Percentiles rank a stretch among this genome's conserved stretches.
These are phyloP conservation scores for Neofusicoccum sp. DNA, from an alignment of 2,329 filamentous ascomycete species.

Conservation along the genomic window DNA sequence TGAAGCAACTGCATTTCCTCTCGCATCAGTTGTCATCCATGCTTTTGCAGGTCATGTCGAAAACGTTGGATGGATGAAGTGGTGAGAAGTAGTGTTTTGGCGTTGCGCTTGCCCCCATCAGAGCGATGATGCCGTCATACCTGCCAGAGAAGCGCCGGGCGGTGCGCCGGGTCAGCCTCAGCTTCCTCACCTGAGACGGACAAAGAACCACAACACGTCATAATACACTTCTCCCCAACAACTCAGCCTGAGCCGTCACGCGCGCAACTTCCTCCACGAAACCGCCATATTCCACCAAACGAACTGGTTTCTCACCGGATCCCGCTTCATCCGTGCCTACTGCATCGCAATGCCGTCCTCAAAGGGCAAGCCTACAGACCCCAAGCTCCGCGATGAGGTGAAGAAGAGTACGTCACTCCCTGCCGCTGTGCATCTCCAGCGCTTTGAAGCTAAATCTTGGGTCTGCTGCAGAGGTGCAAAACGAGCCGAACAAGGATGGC, in stretches of 20 bases:
- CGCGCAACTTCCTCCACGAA: too few species aligned
- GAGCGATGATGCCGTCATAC: conserved; percentile 2
- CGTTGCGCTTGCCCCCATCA: conserved; percentile 2
- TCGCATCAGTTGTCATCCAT: too few species aligned
- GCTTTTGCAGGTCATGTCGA: too few species aligned
- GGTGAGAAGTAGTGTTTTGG: background rate
- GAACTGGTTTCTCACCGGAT: too few species aligned
- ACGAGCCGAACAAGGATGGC: conserved; percentile 46
- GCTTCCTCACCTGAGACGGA: background rate
- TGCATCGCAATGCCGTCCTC: conserved; percentile 38
- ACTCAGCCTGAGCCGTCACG: too few species aligned
- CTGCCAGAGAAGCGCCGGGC: background rate
- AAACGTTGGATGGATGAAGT: too few species aligned
- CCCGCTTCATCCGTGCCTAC: background rate
- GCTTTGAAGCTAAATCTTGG: background rate
- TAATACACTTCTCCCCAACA: background rate
- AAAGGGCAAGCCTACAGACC: conserved; percentile 47
- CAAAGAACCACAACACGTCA: background rate
- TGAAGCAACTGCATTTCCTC: too few species aligned
- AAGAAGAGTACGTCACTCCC: conserved; percentile 36
- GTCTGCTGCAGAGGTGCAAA: conserved; percentile 38
- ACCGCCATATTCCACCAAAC: too few species aligned
- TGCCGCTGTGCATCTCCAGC: background rate
- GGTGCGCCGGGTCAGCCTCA: background rate
- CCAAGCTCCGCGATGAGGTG: conserved; percentile 44